These are phyloP conservation scores for Cryptococcus sp. DNA, from an alignment of 1,284 basidiomycete species.

Conservation along the genomic window DNA sequence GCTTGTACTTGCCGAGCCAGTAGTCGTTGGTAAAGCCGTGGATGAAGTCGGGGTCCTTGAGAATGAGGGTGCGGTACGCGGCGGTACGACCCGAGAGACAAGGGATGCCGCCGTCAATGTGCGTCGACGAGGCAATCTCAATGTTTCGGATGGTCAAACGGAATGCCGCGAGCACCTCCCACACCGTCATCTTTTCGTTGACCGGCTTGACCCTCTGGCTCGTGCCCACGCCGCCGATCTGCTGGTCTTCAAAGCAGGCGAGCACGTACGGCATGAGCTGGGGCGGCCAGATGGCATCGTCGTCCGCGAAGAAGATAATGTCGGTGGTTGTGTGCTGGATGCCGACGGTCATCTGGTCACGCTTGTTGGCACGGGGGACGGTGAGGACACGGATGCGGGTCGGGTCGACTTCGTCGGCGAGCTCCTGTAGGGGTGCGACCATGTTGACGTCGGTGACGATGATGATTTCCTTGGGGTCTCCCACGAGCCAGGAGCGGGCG, in stretches of 20 bases:
- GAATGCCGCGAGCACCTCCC: slow-evolving; percentile 90
- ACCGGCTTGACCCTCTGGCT: slow-evolving; percentile 80
- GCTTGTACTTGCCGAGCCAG: slow-evolving; percentile 87
- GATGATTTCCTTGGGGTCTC: slow-evolving; percentile 85
- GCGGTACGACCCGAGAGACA: slow-evolving; percentile 89
- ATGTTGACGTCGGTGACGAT: slow-evolving; percentile 91
- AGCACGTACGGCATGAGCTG: slow-evolving; percentile 78
- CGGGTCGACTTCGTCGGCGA: slow-evolving; percentile 80
- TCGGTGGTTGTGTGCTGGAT: slow-evolving; percentile 84
- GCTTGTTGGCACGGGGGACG: slow-evolving; percentile 88
- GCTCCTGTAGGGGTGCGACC: slow-evolving; percentile 75
- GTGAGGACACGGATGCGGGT: slow-evolving; percentile 78
- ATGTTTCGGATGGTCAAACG: slow-evolving; percentile 87
- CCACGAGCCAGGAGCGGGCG: slow-evolving; percentile 81
- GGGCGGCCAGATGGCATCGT: slow-evolving; percentile 91
- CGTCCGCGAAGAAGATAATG: slow-evolving; percentile 92
- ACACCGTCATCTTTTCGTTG: slow-evolving; percentile 76
- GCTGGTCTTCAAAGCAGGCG: slow-evolving; percentile 89
- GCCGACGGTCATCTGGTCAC: slow-evolving; percentile 85
- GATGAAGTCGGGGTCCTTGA: slow-evolving; percentile 87
- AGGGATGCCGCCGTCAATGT: slow-evolving; percentile 86
- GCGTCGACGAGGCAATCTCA: slow-evolving; percentile 79
- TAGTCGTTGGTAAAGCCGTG: slow-evolving; percentile 90
- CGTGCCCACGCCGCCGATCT: slow-evolving; percentile 85
- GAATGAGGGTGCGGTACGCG: slow-evolving; percentile 84